Conservation (phyloP, 805 yeast species). For the Helenozyma rhizophorensis region DNA sequence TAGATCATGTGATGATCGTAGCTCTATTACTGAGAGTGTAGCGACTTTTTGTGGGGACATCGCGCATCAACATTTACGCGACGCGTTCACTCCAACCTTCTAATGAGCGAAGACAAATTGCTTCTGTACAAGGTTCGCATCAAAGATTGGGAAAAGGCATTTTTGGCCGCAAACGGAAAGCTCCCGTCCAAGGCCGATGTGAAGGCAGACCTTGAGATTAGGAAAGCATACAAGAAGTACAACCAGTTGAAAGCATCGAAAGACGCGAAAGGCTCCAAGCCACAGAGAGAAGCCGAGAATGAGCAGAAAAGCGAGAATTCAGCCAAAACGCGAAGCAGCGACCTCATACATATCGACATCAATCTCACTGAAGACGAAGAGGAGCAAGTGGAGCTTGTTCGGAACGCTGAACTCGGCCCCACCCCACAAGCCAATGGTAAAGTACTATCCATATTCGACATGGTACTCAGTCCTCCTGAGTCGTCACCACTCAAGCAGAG, state of each 20-base stretch:
- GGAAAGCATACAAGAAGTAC: slow-evolving; percentile 31
- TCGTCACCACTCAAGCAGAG: slow-evolving; percentile 33
- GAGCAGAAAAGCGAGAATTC: background rate
- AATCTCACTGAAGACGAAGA: slow-evolving; percentile 13
- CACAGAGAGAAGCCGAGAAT: background rate
- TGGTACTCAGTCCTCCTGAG: slow-evolving; percentile 40
- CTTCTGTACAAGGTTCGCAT: slow-evolving; percentile 18
- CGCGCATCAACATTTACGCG: no score
- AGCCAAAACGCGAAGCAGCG: background rate
- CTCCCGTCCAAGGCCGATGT: slow-evolving; percentile 33
- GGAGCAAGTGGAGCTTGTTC: slow-evolving; percentile 5
- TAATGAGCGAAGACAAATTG: slow-evolving; percentile 1
- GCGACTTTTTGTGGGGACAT: no score
- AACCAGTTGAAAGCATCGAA: slow-evolving; percentile 10
- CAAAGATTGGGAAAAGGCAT: slow-evolving; percentile 38
- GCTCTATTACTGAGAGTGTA: no score
- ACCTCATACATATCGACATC: slow-evolving; percentile 1
- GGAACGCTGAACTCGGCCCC: slow-evolving; percentile 60
- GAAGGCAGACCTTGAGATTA: slow-evolving; percentile 24
- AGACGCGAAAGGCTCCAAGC: background rate
- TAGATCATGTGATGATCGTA: no score
- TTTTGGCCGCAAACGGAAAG: slow-evolving; percentile 23
- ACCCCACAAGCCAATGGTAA: slow-evolving; percentile 84
- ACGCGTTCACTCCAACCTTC: slow-evolving; percentile 1
- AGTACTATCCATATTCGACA: slow-evolving; percentile 68